Base-by-base conservation (phyloP, 345 rosid species). In the Populus deltoides region DNA sequence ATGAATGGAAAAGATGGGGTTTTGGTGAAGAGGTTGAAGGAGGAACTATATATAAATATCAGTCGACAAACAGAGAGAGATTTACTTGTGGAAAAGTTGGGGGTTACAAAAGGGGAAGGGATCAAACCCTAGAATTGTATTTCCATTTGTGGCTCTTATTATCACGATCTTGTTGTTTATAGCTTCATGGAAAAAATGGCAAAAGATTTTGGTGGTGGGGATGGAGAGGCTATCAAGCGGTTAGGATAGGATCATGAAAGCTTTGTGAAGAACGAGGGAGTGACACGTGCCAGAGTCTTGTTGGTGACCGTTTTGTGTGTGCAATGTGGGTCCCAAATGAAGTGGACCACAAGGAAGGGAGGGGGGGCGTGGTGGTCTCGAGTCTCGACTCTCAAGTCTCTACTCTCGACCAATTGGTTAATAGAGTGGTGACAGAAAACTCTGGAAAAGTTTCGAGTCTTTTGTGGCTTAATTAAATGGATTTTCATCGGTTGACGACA, bases 211-310 rank as follows among this genome's bases (percentile, higher is more conserved):
- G 16, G 51, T 10, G 70, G 75, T 43, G 68, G 41, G 66, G 71
- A 17, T 29, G 74, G 70, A 29, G 78, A 70, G 38, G 10, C 45
- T 10, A 73, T 68, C 47, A 66, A 41, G 78, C 83, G 90, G 86
- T 76, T 57, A 72, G 79, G 84, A 79, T 71, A 41, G 59, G 82
- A 79, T 77, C 83, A 57, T 68, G 70, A 55, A 36, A 70, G 57
- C 9, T 17, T 35, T 15, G 78, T 63, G 78, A 53, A 43, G 5
- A 16, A 8, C 10, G 70, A 70, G 55, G 18, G 39, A 35, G 17
- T 22, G 84, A 78, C 81, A 84, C 82, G 82, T 78, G 85, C 75
- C 11, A 72, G 81, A 79, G 15, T 66, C 65, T 75, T 29, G 43
- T 22, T 45, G 22, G 62, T 41, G 65, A 24, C 61, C 75, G 33